Percentiles rank a stretch among this genome's conserved stretches.
Conservation (phyloP, 441 rosid genomes). For the Geranium incanum region DNA sequence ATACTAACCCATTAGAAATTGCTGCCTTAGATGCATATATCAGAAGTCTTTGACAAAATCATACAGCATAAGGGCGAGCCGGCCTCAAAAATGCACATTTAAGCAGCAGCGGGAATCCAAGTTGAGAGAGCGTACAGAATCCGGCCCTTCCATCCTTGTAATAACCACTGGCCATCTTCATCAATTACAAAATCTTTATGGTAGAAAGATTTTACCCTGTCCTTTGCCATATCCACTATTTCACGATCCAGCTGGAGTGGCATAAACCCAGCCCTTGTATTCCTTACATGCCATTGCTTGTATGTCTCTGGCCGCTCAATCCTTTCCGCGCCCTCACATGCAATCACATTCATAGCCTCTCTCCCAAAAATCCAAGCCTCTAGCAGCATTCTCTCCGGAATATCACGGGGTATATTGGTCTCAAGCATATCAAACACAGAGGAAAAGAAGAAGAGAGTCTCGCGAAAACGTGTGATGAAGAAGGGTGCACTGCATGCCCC, state of each 20-base stretch:
- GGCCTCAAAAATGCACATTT: neutral
- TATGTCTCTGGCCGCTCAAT: conserved; percentile 47
- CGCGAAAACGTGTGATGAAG: conserved; percentile 42
- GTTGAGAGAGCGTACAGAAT: conserved; percentile 34
- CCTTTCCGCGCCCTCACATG: conserved; percentile 45
- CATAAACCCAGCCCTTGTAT: conserved; percentile 32
- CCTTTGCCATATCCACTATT: conserved; percentile 29
- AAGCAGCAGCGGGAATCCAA: conserved; percentile 26
- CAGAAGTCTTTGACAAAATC: neutral
- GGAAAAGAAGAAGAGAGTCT: conserved; percentile 41
- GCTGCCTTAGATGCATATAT: neutral
- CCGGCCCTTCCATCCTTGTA: conserved; percentile 23
- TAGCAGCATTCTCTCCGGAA: conserved; percentile 38
- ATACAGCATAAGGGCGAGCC: too few relatives aligned
- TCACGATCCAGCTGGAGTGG: conserved; percentile 35
- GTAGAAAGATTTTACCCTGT: conserved; percentile 29
- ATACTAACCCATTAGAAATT: neutral
- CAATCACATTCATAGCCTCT: conserved; percentile 44
- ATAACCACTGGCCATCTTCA: conserved; percentile 32
- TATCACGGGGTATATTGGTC: conserved; percentile 34
- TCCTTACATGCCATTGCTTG: conserved; percentile 41
- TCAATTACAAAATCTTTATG: conserved; percentile 39
- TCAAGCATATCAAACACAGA: conserved; percentile 39
- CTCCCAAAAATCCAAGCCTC: conserved; percentile 38
- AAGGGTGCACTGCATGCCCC: conserved; percentile 40